Evolutionary conservation across 179 eudicot species (phyloP), one percentile per base, ranked within the genome.

Genomic region (Gypsophila paniculata): DNA sequence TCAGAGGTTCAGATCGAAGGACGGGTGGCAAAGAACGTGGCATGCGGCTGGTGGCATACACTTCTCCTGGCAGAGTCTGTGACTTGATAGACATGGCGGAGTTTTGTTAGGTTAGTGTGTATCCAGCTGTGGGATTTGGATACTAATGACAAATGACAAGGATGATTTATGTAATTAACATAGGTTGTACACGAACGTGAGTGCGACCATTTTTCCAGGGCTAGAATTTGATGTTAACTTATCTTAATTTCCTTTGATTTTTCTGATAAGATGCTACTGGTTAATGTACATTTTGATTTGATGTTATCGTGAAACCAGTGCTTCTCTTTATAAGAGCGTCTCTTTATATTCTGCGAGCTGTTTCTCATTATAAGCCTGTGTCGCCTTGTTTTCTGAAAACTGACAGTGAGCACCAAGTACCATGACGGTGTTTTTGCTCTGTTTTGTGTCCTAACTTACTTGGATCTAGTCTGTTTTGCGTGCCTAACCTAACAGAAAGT

Each of bases 31-130:
- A 92, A 71, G 68, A 89, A 87, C 44, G 77, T 90, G 18, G 93
- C 96, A 8, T 95, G 99, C 39, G 99, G 99, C 6, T 95, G 99
- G 99, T 95, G 99, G 99, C 99, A 95, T 76, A 95, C 97, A 7
- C 91, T 92, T 66, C 86, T 90, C 46, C 80, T 94, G 23, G 89
- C 93, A 2, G 95, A 95, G 70, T 73, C 95, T 29, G 88, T 89
- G 4, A 81, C 91, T 62, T 91, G 80, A 87, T 1, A 36, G 71
- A 23, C 55, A 0, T 61, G 72, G 62, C 69, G 71, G 82, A 85
- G 72, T 89, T 91, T 86, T 87, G 95, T 76, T 87, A 83, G 98
- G 83, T 85, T 84, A 78, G 84, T 51, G 32, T 55, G 69, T 66
- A 68, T 57, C 32, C 60, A 32, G 23, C 13, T 48, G 15, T 42